Conservation (phyloP, 192 early-diverging fungal genomes). For the Dimargaris cristalligena region DNA sequence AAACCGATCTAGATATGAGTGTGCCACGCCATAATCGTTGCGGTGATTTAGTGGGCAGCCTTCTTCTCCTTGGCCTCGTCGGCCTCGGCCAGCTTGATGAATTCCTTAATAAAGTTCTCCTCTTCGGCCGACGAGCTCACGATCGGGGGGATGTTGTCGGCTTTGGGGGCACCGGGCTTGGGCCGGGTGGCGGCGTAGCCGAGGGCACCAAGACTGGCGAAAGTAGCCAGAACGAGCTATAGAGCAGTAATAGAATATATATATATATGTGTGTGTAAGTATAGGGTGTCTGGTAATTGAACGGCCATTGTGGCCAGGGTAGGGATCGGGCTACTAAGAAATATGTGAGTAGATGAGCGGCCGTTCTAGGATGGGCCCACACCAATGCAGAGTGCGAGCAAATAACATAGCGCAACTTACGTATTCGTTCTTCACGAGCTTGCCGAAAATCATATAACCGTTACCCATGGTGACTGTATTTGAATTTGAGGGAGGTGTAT, state of each 20-base stretch:
- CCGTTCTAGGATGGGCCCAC: too few relatives aligned
- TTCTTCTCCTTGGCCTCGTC: slow-evolving; percentile 15
- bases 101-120: slow-evolving; percentile 27
- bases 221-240: slow-evolving; percentile 29
- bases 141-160: slow-evolving; percentile 31
- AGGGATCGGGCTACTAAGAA: too few relatives aligned
- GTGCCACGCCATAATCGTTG: too few relatives aligned
- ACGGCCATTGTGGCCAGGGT: too few relatives aligned
- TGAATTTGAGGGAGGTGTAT: too few relatives aligned
- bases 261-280: too few relatives aligned
- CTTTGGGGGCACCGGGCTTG: slow-evolving; percentile 21
- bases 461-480: slow-evolving; percentile 8
- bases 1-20: too few relatives aligned
- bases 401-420: slow-evolving; percentile 12
- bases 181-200: slow-evolving; percentile 6
- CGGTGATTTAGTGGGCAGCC: not conserved
- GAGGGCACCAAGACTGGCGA: slow-evolving; percentile 21
- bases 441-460: slow-evolving; percentile 4
- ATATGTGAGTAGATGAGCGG: too few relatives aligned
- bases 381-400: too few relatives aligned
- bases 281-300: too few relatives aligned
- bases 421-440: slow-evolving; percentile 12
- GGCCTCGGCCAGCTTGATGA: slow-evolving; percentile 27
- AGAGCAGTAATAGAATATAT: too few relatives aligned
- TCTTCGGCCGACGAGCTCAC: slow-evolving; percentile 25